A percentile compares a stretch with the other conserved stretches of the same genome.
phyloP scores from a whole-genome alignment of 768 basidiomycete genomes.

The Pholiota microspora region DNA sequence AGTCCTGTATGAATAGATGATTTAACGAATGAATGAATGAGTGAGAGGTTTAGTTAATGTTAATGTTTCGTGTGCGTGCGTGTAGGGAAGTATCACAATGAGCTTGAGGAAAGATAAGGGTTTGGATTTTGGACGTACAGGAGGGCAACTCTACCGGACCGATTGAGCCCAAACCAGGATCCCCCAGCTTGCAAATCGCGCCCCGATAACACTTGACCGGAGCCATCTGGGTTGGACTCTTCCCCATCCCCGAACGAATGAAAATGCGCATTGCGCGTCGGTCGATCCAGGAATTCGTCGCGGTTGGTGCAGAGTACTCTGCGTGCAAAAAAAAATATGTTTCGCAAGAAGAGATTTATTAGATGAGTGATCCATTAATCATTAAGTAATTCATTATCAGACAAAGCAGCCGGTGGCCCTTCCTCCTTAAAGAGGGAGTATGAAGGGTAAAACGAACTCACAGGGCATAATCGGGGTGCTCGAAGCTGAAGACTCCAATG shows the following conservation, averaged over 20 bases:
- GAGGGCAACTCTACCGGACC: conserved; percentile 64
- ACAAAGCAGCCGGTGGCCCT: too few relatives aligned
- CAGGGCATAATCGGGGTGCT: conserved; percentile 79
- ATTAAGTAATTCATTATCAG: not conserved
- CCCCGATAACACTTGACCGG: conserved; percentile 62
- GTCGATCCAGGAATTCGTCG: conserved; percentile 70
- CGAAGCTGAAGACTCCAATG: conserved; percentile 73
- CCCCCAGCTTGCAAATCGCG: conserved; percentile 73
- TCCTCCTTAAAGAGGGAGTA: too few relatives aligned
- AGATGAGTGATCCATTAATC: too few relatives aligned
- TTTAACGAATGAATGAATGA: too few relatives aligned
- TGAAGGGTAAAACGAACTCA: conserved; percentile 36
- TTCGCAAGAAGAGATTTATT: too few relatives aligned
- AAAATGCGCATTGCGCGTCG: conserved; percentile 63
- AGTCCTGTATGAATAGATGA: conserved; percentile 54
- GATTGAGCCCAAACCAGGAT: conserved; percentile 78
- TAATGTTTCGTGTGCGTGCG: not conserved
- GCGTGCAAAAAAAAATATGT: too few relatives aligned
- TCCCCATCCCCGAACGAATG: conserved; percentile 55
- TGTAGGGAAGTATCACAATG: too few relatives aligned
- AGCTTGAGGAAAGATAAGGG: conserved; percentile 9
- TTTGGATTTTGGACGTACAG: conserved; percentile 51
- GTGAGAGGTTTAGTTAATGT: not conserved
- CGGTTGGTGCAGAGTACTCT: conserved; percentile 78
- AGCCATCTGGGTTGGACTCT: conserved; percentile 12